Evolutionary conservation across 2,329 filamentous ascomycete genomes (phyloP).

Genomic region (Xylaria sp.): DNA sequence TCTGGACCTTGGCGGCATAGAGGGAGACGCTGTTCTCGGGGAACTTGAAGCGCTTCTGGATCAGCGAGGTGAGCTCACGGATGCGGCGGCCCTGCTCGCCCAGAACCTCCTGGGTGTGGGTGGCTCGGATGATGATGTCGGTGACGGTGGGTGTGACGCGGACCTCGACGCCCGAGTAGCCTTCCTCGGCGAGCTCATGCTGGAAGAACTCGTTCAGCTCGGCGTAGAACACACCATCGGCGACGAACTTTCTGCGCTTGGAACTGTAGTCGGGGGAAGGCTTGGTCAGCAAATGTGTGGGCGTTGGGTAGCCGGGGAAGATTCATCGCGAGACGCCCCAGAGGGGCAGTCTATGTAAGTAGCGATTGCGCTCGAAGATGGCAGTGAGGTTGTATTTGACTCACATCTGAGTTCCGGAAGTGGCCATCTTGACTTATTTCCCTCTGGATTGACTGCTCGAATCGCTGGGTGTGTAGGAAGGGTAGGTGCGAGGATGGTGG

Average conservation of each 20-base stretch:
- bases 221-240: conserved; percentile 99
- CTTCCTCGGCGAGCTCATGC: conserved; percentile 99
- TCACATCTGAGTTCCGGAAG: conserved; percentile 68
- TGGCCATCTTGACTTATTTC: conserved; percentile 61
- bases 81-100: conserved; percentile 99
- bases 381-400: conserved; percentile 35
- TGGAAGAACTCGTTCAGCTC: conserved; percentile 99
- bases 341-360: conserved; percentile 12
- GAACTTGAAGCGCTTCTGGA: conserved; percentile 99
- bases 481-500: conserved; percentile 26
- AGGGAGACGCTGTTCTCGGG: conserved; percentile 99
- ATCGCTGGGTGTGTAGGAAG: conserved; percentile 38
- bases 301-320: no score
- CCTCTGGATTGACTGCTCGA: conserved; percentile 44
- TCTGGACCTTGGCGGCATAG: conserved; percentile 99
- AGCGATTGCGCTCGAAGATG: conserved; percentile 6
- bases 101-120: conserved; percentile 99
- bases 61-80: conserved; percentile 99
- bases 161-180: conserved; percentile 99
- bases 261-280: conserved; percentile 60
- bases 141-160: conserved; percentile 99
- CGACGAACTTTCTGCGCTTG: conserved; percentile 93
- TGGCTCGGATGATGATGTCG: conserved; percentile 99
- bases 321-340: neutral
- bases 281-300: conserved; percentile 28